These are phyloP conservation scores for Phlyctochytrium bullatum DNA, from an alignment of 192 early-diverging fungal species.

Conservation along the genomic window DNA sequence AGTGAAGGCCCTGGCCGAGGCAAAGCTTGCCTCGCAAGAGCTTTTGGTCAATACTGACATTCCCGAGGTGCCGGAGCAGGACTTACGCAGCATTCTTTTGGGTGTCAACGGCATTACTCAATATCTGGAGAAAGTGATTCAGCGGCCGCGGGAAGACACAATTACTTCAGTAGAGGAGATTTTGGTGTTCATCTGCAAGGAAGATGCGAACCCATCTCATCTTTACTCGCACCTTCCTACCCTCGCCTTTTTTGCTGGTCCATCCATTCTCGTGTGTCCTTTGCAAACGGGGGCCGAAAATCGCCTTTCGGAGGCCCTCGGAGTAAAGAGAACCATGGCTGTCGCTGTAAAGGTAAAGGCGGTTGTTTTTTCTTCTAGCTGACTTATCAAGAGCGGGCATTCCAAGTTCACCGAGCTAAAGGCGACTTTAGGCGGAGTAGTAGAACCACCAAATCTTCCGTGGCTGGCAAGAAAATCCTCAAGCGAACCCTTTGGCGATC, in stretches of 20 bases:
- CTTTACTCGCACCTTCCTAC: constrained; percentile 4
- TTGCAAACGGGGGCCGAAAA: background rate
- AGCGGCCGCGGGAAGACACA: too few relatives aligned
- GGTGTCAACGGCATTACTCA: constrained; percentile 2
- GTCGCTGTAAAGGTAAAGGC: constrained; percentile 6
- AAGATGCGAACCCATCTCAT: background rate
- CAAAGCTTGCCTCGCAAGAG: background rate
- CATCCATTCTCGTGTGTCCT: background rate
- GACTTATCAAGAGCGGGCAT: too few relatives aligned
- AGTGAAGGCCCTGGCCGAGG: background rate
- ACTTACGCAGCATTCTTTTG: background rate
- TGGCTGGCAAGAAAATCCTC: too few relatives aligned
- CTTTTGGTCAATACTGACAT: background rate
- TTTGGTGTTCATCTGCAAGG: background rate
- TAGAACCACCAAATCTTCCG: too few relatives aligned
- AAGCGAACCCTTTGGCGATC: too few relatives aligned
- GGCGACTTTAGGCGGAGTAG: too few relatives aligned
- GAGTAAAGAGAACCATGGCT: background rate
- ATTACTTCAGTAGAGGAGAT: background rate
- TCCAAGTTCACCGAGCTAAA: too few relatives aligned
- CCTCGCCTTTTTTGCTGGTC: background rate
- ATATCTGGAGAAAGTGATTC: background rate
- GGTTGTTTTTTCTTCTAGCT: too few relatives aligned
- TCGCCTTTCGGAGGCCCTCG: background rate
- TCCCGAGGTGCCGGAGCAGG: background rate